These are phyloP conservation scores for Pulveroboletus sp. DNA, from an alignment of 768 basidiomycete species.

Conservation along the genomic window DNA sequence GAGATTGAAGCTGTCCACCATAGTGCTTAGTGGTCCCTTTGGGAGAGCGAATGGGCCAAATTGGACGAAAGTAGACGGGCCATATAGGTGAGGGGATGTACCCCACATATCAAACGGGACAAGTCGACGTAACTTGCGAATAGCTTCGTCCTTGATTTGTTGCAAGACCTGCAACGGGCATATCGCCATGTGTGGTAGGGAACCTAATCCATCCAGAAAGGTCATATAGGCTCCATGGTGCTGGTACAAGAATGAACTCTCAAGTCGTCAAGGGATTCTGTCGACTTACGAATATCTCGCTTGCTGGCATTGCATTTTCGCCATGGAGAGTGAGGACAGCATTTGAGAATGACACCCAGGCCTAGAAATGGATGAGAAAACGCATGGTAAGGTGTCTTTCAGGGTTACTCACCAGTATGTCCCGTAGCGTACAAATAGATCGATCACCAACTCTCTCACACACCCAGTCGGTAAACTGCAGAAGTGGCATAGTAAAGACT, in stretches of 20 bases:
- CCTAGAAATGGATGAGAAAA: slow-evolving; percentile 41
- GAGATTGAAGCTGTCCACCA: slow-evolving; percentile 61
- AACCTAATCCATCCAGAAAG: slow-evolving; percentile 81
- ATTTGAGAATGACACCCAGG: slow-evolving; percentile 91
- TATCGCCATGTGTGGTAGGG: slow-evolving; percentile 66
- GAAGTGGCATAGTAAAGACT: slow-evolving; percentile 52
- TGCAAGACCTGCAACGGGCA: slow-evolving; percentile 56
- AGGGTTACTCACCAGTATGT: slow-evolving; percentile 65
- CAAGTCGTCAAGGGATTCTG: background rate
- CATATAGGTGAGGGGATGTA: slow-evolving; percentile 24
- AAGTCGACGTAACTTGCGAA: slow-evolving; percentile 48
- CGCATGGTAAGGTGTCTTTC: background rate
- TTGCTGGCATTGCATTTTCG: slow-evolving; percentile 32
- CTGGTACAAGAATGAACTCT: slow-evolving; percentile 37
- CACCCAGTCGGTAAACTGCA: slow-evolving; percentile 84
- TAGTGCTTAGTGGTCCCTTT: slow-evolving; percentile 44
- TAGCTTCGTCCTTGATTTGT: slow-evolving; percentile 58
- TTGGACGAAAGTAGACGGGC: slow-evolving; percentile 39
- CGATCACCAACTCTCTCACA: slow-evolving; percentile 53
- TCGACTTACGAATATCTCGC: slow-evolving; percentile 65
- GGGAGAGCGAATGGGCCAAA: slow-evolving; percentile 73
- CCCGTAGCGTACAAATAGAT: slow-evolving; percentile 72
- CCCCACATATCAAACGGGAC: slow-evolving; percentile 41
- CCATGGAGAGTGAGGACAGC: slow-evolving; percentile 36
- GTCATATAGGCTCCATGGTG: slow-evolving; percentile 93